Conservation (phyloP, 2,329 filamentous ascomycete genomes). For the Pyrenochaeta sp. region DNA sequence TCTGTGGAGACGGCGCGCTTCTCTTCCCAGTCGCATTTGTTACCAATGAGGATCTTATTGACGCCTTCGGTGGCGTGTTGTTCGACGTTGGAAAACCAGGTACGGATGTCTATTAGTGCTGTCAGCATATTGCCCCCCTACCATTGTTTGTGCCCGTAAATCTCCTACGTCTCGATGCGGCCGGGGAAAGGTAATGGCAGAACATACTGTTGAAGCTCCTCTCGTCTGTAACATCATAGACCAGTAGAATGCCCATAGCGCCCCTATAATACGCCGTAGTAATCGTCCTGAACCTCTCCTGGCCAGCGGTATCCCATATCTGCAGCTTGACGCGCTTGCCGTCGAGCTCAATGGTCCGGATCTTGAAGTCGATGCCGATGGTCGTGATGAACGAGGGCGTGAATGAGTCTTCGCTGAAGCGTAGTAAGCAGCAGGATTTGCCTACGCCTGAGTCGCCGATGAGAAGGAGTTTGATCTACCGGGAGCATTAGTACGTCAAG, state of each 20-base stretch:
- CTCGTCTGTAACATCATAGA: slow-evolving; percentile 98
- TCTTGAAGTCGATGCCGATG: slow-evolving; percentile 99
- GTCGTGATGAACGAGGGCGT: slow-evolving; percentile 98
- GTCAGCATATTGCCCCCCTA: slow-evolving; percentile 27
- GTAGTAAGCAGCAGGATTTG: slow-evolving; percentile 95
- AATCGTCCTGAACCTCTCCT: slow-evolving; percentile 98
- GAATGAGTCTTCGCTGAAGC: slow-evolving; percentile 97
- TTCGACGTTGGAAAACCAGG: slow-evolving; percentile 99
- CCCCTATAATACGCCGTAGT: slow-evolving; percentile 98
- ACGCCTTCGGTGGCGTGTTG: slow-evolving; percentile 98
- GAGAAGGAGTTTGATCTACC: slow-evolving; percentile 92
- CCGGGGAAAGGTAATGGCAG: not conserved
- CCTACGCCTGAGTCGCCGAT: slow-evolving; percentile 97
- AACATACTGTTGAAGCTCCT: slow-evolving; percentile 90
- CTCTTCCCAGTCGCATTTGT: slow-evolving; percentile 99
- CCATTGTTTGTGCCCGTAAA: not conserved
- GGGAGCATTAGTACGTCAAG: slow-evolving; percentile 21
- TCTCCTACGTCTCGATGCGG: not conserved
- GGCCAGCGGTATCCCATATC: slow-evolving; percentile 99
- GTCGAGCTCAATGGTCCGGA: slow-evolving; percentile 97
- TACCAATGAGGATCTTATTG: slow-evolving; percentile 99
- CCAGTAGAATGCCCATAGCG: slow-evolving; percentile 96
- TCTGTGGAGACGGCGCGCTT: slow-evolving; percentile 95
- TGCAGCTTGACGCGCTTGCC: slow-evolving; percentile 99
- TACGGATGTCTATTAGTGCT: slow-evolving; percentile 80